phyloP scores from a whole-genome alignment of 2,329 filamentous ascomycete genomes.

The Zymoseptoria brevis region DNA sequence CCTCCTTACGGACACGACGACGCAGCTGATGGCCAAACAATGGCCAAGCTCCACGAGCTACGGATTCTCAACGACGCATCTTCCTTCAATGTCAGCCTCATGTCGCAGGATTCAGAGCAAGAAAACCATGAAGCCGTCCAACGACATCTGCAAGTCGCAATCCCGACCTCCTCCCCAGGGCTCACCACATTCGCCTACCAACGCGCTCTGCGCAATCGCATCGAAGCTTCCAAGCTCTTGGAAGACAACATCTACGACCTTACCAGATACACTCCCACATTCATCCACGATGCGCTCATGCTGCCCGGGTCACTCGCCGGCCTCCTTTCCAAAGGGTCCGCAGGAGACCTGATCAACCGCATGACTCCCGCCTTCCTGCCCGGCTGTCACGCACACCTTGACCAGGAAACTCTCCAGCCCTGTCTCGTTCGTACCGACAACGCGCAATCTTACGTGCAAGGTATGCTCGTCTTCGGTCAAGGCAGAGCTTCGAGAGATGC shows the following conservation, averaged over 20 bases:
- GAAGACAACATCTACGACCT: slow-evolving; percentile 45
- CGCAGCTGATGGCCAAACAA: background rate
- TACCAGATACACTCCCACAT: slow-evolving; percentile 47
- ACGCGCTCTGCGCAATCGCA: slow-evolving; percentile 21
- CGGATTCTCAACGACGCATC: background rate
- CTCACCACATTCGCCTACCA: slow-evolving; percentile 19
- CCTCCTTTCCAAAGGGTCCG: slow-evolving; percentile 20
- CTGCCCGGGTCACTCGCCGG: slow-evolving; percentile 37
- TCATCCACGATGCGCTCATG: slow-evolving; percentile 44
- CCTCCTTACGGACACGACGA: background rate
- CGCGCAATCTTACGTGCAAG: slow-evolving; percentile 18
- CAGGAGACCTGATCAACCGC: slow-evolving; percentile 16
- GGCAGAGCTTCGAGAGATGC: slow-evolving; percentile 12
- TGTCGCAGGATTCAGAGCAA: background rate
- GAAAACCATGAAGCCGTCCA: background rate
- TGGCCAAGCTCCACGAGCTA: background rate
- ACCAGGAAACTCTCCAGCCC: slow-evolving; percentile 14
- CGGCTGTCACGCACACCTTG: slow-evolving; percentile 16
- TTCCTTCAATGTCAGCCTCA: background rate
- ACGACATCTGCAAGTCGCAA: slow-evolving; percentile 1
- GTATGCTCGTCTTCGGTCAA: slow-evolving; percentile 24
- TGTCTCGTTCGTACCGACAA: slow-evolving; percentile 16
- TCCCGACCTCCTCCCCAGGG: slow-evolving; percentile 8
- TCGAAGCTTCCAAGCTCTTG: slow-evolving; percentile 28
- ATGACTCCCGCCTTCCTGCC: slow-evolving; percentile 25